These are phyloP conservation scores for Backusella westeae DNA, from an alignment of 192 early-diverging fungal species.

Conservation along the genomic window DNA sequence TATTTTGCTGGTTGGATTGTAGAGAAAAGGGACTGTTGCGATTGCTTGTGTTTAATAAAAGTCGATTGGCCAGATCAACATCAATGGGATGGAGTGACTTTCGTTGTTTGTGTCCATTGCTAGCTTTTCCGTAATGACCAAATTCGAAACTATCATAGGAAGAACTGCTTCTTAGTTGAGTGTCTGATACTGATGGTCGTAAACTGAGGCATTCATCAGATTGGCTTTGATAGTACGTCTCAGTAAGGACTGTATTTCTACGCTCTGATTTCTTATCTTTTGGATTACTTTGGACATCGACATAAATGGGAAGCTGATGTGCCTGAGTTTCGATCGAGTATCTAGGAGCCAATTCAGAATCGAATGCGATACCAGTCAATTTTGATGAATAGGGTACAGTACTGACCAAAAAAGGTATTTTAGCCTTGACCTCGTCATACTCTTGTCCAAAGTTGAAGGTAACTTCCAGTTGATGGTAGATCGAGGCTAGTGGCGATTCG, in stretches of 20 bases:
- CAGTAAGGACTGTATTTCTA: not conserved
- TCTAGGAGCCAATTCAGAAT: not conserved
- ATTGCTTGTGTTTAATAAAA: not conserved
- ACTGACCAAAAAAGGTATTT: conserved; percentile 28
- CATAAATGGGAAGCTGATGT: not conserved
- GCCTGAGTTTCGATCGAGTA: conserved; percentile 1
- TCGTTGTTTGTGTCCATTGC: not conserved
- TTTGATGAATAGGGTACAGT: conserved; percentile 9
- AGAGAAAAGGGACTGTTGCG: not conserved
- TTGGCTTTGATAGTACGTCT: not conserved
- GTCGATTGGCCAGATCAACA: conserved; percentile 17
- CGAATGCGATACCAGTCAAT: not conserved
- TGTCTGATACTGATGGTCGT: not conserved
- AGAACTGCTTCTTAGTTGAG: not conserved
- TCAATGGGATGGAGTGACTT: conserved; percentile 8
- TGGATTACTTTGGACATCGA: not conserved
- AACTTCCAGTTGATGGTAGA: conserved; percentile 32
- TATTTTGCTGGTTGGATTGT: not conserved
- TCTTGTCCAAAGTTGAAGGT: conserved; percentile 26
- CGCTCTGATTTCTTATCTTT: not conserved
- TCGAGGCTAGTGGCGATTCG: conserved; percentile 26
- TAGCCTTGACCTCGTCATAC: conserved; percentile 25
- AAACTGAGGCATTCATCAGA: not conserved
- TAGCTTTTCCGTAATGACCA: not conserved
- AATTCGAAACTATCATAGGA: not conserved